These are phyloP conservation scores for Miamiensis avidus DNA, from an alignment of 169 alveolate genomes.

Conservation along the genomic window DNA sequence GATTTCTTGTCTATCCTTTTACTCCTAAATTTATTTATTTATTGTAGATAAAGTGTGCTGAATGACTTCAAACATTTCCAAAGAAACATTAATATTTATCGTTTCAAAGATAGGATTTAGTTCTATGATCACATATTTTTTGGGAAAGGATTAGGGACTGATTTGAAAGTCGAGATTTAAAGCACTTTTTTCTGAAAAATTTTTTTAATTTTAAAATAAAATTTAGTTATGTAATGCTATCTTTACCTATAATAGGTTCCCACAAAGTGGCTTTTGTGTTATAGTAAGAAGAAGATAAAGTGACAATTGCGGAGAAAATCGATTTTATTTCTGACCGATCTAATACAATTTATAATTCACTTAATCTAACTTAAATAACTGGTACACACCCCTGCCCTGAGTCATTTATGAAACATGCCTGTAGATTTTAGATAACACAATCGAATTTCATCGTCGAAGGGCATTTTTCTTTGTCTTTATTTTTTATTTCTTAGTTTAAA, in stretches of 20 bases:
- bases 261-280: conserved; percentile 10
- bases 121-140: conserved; percentile 1
- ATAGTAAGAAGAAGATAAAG: not conserved
- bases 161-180: conserved; percentile 6
- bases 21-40: too few species aligned
- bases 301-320: conserved; percentile 8
- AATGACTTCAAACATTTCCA: conserved; percentile 5
- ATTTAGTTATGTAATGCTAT: too few species aligned
- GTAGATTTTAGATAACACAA: not conserved
- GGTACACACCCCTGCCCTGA: conserved; percentile 8
- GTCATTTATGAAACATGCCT: conserved; percentile 6
- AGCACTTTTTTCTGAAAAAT: not conserved
- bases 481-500: not conserved
- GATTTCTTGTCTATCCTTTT: not conserved
- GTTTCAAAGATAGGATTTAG: conserved; percentile 15
- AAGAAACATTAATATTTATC: conserved; percentile 3
- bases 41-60: not conserved
- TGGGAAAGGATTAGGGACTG: conserved; percentile 4
- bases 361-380: conserved; percentile 6
- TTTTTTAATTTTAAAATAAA: too few species aligned
- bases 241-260: conserved; percentile 6
- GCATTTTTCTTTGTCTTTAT: not conserved
- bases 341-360: conserved; percentile 8
- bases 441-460: not conserved
- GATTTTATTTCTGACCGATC: not conserved